A percentile compares a stretch with the other conserved stretches of the same genome.
Conservation (phyloP, 345 rosid species). For the Acer campestre region DNA sequence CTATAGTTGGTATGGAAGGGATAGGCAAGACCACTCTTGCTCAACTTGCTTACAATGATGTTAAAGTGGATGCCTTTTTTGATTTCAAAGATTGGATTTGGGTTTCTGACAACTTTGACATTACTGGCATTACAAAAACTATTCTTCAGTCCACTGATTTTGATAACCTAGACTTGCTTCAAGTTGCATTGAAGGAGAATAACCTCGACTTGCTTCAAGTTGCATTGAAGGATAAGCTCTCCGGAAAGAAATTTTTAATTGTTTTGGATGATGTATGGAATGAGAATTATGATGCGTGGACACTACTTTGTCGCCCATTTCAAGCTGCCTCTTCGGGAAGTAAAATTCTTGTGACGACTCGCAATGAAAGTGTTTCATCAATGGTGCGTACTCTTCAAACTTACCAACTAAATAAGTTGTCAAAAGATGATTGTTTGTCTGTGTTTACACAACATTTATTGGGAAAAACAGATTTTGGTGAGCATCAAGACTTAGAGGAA, state of each 20-base stretch:
- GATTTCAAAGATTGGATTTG: constrained; percentile 14
- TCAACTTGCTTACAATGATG: constrained; percentile 22
- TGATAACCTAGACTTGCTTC: constrained; percentile 9
- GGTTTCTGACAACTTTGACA: constrained; percentile 16
- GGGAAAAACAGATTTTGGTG: background rate
- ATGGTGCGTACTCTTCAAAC: too few relatives aligned
- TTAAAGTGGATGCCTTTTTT: background rate
- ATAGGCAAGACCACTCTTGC: constrained; percentile 29
- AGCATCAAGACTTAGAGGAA: background rate
- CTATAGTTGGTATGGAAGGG: constrained; percentile 30
- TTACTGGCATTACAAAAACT: background rate
- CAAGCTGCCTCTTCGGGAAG: background rate
- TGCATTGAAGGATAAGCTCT: background rate
- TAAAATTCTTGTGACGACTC: constrained; percentile 11
- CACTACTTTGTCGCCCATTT: background rate
- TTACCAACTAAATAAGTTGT: background rate
- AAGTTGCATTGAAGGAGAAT: too few relatives aligned
- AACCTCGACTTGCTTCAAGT: constrained; percentile 18
- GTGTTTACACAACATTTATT: background rate
- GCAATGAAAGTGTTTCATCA: background rate
- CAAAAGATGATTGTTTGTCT: background rate
- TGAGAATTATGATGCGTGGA: background rate
- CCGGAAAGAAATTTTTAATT: constrained; percentile 18
- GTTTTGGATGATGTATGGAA: constrained; percentile 34
- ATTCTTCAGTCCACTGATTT: background rate